Evolutionary conservation across 768 basidiomycete genomes (phyloP).

Genomic region (Tulasnella sp.): DNA sequence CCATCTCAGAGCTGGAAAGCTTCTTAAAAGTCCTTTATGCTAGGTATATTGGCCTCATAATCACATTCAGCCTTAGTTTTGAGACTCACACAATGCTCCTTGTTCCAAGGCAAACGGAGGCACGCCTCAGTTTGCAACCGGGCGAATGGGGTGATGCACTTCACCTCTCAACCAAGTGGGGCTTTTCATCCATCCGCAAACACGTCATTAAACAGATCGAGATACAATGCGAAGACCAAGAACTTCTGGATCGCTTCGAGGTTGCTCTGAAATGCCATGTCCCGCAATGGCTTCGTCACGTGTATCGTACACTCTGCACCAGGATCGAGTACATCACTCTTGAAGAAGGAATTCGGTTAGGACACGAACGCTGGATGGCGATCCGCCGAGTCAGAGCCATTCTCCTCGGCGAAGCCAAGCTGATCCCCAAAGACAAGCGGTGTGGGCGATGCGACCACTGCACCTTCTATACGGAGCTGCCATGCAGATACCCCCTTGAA

Average conservation of each 20-base stretch:
- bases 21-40: not conserved
- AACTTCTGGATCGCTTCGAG: not conserved
- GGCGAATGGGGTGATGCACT: not conserved
- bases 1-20: not conserved
- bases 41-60: not conserved
- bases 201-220: not conserved
- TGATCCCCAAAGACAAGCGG: too few species aligned
- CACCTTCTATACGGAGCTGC: constrained; percentile 27
- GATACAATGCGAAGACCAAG: not conserved
- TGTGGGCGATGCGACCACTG: too few species aligned
- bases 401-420: too few species aligned
- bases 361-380: not conserved
- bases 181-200: not conserved
- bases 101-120: not conserved
- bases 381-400: not conserved
- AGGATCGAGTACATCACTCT: not conserved
- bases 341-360: not conserved
- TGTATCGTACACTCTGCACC: not conserved
- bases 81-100: constrained; percentile 14
- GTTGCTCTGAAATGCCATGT: not conserved
- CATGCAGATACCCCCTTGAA: too few species aligned
- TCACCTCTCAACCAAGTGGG: constrained; percentile 6
- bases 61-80: too few species aligned
- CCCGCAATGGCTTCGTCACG: not conserved
- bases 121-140: not conserved